Evolutionary conservation across 106 monocot genomes (phyloP).

Genomic region (Vanilla planifolia): DNA sequence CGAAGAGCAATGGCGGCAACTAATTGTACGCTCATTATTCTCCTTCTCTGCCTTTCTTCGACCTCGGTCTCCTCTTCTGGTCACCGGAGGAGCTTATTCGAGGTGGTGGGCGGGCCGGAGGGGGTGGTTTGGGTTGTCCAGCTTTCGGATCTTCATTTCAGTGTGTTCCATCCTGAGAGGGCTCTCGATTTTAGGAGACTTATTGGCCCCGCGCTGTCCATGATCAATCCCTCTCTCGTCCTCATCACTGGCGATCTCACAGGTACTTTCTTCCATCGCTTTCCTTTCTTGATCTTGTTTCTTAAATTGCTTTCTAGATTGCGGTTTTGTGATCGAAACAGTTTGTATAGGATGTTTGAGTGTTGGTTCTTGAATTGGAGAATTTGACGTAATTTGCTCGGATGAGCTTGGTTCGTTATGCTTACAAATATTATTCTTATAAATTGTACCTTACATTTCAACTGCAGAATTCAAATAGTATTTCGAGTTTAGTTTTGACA

Average conservation of each 20-base stretch:
- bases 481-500: too few relatives aligned
- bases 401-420: neutral
- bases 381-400: neutral
- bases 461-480: too few relatives aligned
- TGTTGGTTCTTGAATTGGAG: neutral
- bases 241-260: slow-evolving; percentile 99
- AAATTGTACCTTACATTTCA: too few relatives aligned
- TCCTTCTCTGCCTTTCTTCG: neutral
- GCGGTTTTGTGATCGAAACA: neutral
- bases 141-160: slow-evolving; percentile 97
- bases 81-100: slow-evolving; percentile 26
- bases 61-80: neutral
- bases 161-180: slow-evolving; percentile 80
- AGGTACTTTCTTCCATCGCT: slow-evolving; percentile 27
- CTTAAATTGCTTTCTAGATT: neutral
- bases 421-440: too few relatives aligned
- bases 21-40: neutral
- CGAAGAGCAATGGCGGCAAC: neutral
- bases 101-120: slow-evolving; percentile 55
- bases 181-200: slow-evolving; percentile 68
- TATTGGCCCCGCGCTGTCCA: slow-evolving; percentile 64
- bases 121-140: slow-evolving; percentile 87
- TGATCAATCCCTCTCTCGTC: slow-evolving; percentile 86
- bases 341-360: neutral
- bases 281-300: neutral